Evolutionary conservation across 257 asterid genomes (phyloP), one percentile per base, ranked within the genome.

Genomic region (Lycium ferocissimum): DNA sequence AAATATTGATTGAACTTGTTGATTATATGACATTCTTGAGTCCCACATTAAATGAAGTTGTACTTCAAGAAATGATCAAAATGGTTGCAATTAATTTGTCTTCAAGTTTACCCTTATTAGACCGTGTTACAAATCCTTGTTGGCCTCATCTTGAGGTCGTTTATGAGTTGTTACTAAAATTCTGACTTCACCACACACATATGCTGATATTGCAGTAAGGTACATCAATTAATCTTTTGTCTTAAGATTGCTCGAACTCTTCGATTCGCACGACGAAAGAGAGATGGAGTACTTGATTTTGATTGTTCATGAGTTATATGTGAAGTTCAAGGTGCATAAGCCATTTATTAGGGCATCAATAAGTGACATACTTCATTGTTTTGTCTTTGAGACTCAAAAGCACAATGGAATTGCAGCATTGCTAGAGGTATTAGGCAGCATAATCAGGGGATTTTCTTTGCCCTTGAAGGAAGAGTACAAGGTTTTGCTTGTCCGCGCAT

Each of bases 121-220:
- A 86, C 83, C 85, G 73, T 0, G 91, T 85, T 2, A 66, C 88
- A 86, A 93, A 91, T 18, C 93, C 90, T 9, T 70, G 90, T 35
- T 92, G 92, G 93, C 90, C 87, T 15, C 93, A 92, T 87, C 89
- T 91, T 45, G 92, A 92, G 81, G 75, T 91, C 22, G 92, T 89
- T 59, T 91, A 92, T 4, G 92, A 92, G 85, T 86, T 90, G 57
- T 84, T 89, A 38, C 67, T 91, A 84, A 88, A 93, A 84, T 87
- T 9, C 80, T 92, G 37, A 83, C 92, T 65, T 87, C 90, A 1
- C 62, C 90, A 0, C 90, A 92, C 84, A 90, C 84, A 2, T 91
- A 92, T 84, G 91, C 90, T 12, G 89, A 90, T 84, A 85, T 92
- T 72, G 93, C 93, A 13, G 89, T 89, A 71, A 83, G 92, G 83